Conservation (phyloP, 352 stramenopile genomes). For the Elongisporangium anandrum region DNA sequence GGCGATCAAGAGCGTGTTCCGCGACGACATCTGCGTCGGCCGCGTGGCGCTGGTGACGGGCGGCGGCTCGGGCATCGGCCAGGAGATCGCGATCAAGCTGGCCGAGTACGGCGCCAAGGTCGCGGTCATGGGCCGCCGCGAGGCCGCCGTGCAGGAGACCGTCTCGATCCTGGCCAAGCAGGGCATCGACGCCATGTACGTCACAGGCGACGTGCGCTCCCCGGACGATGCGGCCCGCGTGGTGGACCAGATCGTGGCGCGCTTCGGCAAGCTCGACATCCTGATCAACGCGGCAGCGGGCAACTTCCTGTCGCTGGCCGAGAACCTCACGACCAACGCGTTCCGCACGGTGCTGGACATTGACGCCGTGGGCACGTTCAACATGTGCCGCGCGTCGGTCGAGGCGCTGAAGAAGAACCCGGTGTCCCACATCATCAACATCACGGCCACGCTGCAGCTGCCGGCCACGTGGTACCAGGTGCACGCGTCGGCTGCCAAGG, state of each 20-base stretch:
- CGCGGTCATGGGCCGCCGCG: slow-evolving; percentile 92
- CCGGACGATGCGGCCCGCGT: slow-evolving; percentile 69
- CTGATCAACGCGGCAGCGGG: slow-evolving; percentile 93
- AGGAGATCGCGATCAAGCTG: slow-evolving; percentile 91
- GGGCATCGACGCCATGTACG: slow-evolving; percentile 42
- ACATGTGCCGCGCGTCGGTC: slow-evolving; percentile 92
- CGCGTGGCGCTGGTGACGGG: slow-evolving; percentile 91
- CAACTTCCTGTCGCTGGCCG: slow-evolving; percentile 90
- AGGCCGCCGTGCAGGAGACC: slow-evolving; percentile 86
- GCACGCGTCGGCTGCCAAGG: slow-evolving; percentile 94
- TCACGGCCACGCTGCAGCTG: slow-evolving; percentile 92
- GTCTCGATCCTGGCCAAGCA: slow-evolving; percentile 42
- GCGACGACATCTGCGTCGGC: slow-evolving; percentile 39
- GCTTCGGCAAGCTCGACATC: slow-evolving; percentile 89
- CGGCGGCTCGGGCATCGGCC: slow-evolving; percentile 93
- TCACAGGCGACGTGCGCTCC: slow-evolving; percentile 86
- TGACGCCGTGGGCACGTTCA: slow-evolving; percentile 94
- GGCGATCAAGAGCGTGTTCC: slow-evolving; percentile 50
- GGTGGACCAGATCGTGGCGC: slow-evolving; percentile 66
- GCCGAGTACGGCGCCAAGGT: slow-evolving; percentile 90
- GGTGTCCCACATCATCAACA: slow-evolving; percentile 93
- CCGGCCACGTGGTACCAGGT: slow-evolving; percentile 93
- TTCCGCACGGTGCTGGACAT: slow-evolving; percentile 97
- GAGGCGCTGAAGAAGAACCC: slow-evolving; percentile 59
- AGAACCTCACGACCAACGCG: slow-evolving; percentile 89